Conservation (phyloP, 2,329 filamentous ascomycete species). For the Colletotrichum graminicola region DNA sequence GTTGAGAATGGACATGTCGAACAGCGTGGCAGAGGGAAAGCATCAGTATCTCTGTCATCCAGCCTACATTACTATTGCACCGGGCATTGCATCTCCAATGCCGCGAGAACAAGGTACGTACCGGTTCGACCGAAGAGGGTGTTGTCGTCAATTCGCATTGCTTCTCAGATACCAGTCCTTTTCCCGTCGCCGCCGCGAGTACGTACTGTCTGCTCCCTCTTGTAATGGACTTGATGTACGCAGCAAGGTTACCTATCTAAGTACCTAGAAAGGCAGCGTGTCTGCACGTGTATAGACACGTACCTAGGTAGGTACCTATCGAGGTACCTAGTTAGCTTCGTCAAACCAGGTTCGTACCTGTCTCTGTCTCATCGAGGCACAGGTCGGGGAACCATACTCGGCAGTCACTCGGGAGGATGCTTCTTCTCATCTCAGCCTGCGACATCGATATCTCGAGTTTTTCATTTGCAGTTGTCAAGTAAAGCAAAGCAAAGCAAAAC, state of each 20-base stretch:
- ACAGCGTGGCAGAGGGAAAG: neutral
- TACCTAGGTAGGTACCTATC: neutral
- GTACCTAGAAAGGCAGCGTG: too few relatives aligned
- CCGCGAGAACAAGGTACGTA: neutral
- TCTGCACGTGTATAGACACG: neutral
- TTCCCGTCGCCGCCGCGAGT: neutral
- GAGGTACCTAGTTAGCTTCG: too few relatives aligned
- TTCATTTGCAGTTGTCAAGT: neutral
- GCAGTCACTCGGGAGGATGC: neutral
- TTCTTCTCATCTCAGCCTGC: neutral
- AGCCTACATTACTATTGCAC: neutral
- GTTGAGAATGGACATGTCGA: neutral
- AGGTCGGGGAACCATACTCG: neutral
- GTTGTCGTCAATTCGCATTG: constrained; percentile 2
- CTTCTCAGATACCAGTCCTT: neutral
- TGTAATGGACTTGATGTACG: neutral
- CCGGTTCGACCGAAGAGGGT: neutral
- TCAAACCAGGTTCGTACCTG: neutral
- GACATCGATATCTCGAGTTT: neutral
- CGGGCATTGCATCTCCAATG: neutral
- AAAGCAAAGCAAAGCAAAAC: neutral
- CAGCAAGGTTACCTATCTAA: too few relatives aligned
- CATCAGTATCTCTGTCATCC: neutral
- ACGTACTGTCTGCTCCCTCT: neutral
- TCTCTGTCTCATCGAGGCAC: neutral